Percentiles rank a stretch among this genome's conserved stretches.
These are phyloP conservation scores for Cudoniella acicularis DNA, from an alignment of 495 filamentous ascomycete species.

Conservation along the genomic window DNA sequence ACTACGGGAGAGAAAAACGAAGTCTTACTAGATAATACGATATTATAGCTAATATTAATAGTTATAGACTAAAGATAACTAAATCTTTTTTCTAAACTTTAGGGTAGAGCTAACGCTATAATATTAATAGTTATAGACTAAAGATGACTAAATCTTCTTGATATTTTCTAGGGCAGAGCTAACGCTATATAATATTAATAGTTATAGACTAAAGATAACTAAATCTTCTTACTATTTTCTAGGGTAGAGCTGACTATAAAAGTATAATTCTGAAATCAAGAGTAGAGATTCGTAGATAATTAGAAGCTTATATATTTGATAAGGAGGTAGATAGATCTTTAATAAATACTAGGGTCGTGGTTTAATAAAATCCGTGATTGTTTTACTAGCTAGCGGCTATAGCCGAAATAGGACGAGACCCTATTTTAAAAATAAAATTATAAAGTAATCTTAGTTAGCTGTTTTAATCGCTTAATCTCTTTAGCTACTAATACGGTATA, in stretches of 20 bases:
- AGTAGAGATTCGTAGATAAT: conserved; percentile 22
- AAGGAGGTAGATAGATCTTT: neutral
- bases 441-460: no score
- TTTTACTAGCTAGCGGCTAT: no score
- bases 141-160: conserved; percentile 17
- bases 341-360: conserved; percentile 1
- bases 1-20: neutral
- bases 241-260: conserved; percentile 9
- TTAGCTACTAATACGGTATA: conserved; percentile 1
- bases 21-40: conserved; percentile 17
- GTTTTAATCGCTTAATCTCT: no score
- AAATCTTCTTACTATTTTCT: conserved; percentile 15
- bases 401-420: no score
- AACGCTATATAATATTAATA: conserved; percentile 13
- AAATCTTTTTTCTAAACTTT: conserved; percentile 12
- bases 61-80: conserved; percentile 15
- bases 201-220: conserved; percentile 17
- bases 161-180: conserved; percentile 13
- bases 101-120: conserved; percentile 14
- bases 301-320: neutral
- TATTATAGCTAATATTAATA: conserved; percentile 14
- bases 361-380: no score
- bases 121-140: conserved; percentile 15
- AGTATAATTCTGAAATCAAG: neutral
- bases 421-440: no score